phyloP scores from a whole-genome alignment of 169 alveolate species.

The Hepatocystis sp. region DNA sequence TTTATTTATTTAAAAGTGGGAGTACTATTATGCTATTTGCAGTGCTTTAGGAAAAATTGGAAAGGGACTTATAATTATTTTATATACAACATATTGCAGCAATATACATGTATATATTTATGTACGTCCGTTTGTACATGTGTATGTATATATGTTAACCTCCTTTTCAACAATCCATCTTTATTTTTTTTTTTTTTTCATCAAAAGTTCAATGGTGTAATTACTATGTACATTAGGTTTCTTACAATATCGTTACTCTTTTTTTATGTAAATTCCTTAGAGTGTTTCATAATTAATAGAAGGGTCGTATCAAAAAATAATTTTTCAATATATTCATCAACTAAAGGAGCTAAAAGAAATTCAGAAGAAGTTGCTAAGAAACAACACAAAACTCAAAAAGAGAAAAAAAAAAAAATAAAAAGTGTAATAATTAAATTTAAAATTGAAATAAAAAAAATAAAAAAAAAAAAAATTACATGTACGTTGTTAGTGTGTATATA shows the following conservation, averaged over 20 bases:
- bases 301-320: slow-evolving; percentile 1
- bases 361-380: slow-evolving; percentile 7
- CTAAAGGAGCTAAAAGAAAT: slow-evolving; percentile 8
- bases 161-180: slow-evolving; percentile 1
- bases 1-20: neutral
- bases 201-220: slow-evolving; percentile 17
- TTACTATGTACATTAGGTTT: slow-evolving; percentile 31
- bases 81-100: too few species aligned
- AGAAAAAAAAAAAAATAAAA: slow-evolving; percentile 8
- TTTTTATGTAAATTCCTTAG: slow-evolving; percentile 15
- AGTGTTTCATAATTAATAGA: slow-evolving; percentile 31
- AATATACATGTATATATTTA: too few species aligned
- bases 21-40: too few species aligned
- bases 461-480: too few species aligned
- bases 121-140: too few species aligned
- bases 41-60: too few species aligned
- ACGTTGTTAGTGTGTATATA: neutral
- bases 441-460: neutral
- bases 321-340: slow-evolving; percentile 3
- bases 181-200: neutral
- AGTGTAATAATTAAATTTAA: slow-evolving; percentile 13
- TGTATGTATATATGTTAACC: neutral
- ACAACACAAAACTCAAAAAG: slow-evolving; percentile 1
- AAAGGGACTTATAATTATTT: too few species aligned
- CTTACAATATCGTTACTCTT: slow-evolving; percentile 11